Conservation (phyloP, 148 eudicot species). For the Pouteria glomerata region DNA sequence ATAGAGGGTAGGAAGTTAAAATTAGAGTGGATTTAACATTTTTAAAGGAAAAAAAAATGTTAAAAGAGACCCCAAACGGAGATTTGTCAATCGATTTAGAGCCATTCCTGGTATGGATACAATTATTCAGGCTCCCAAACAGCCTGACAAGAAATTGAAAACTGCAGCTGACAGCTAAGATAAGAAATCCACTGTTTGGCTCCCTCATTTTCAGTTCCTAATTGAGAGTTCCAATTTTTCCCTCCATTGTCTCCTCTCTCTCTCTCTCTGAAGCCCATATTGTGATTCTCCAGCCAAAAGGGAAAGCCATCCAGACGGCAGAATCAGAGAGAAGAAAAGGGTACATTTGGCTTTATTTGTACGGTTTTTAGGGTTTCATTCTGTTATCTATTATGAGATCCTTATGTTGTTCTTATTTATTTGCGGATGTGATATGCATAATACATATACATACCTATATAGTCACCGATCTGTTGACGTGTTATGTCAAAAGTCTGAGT, state of each 20-base stretch:
- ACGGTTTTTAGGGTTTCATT: background rate
- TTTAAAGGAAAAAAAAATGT: too few species aligned
- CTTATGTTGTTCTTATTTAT: background rate
- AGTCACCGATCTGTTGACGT: conserved; percentile 7
- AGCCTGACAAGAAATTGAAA: too few species aligned
- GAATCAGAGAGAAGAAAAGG: background rate
- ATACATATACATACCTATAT: background rate
- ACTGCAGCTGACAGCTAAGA: too few species aligned
- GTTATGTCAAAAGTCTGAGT: background rate
- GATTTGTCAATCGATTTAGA: too few species aligned
- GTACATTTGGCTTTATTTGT: background rate
- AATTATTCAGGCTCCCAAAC: too few species aligned
- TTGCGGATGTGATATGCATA: too few species aligned
- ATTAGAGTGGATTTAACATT: too few species aligned
- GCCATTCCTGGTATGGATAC: too few species aligned
- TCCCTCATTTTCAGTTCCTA: background rate
- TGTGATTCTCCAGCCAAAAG: background rate
- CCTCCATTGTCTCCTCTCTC: background rate
- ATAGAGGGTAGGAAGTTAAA: too few species aligned
- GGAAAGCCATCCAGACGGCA: background rate
- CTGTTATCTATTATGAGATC: background rate
- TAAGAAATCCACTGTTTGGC: background rate
- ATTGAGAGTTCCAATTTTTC: background rate
- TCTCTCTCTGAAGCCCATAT: too few species aligned
- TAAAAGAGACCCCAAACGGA: too few species aligned